phyloP scores from a whole-genome alignment of 106 monocot genomes.

The Chionographis japonica region DNA sequence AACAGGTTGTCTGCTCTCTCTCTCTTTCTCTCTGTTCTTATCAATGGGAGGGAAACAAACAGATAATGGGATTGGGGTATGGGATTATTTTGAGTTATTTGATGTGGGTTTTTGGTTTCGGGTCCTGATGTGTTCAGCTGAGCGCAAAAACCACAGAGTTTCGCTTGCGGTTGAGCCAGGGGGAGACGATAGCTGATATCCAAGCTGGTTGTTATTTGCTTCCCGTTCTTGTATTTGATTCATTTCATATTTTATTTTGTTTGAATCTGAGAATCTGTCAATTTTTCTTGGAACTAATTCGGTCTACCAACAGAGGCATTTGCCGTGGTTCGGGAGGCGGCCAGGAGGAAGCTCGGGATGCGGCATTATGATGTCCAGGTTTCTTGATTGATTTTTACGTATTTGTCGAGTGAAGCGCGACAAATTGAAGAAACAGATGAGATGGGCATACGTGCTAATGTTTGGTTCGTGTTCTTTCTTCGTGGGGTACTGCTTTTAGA shows the following conservation, averaged over 20 bases:
- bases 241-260: neutral
- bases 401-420: neutral
- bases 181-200: constrained; percentile 83
- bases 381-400: neutral
- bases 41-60: neutral
- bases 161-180: constrained; percentile 50
- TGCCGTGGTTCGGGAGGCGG: constrained; percentile 92
- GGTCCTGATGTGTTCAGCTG: constrained; percentile 29
- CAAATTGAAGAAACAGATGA: neutral
- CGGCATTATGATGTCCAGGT: constrained; percentile 99
- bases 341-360: constrained; percentile 93
- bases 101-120: neutral
- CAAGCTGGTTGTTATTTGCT: constrained; percentile 60
- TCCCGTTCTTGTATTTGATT: neutral
- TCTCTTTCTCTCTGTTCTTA: neutral
- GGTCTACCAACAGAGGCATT: constrained; percentile 69
- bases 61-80: neutral
- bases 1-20: constrained; percentile 43
- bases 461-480: neutral
- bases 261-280: neutral
- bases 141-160: constrained; percentile 73
- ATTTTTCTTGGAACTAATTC: neutral
- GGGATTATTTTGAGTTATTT: neutral
- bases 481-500: constrained; percentile 29
- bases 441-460: neutral